Percentiles rank a stretch among this genome's conserved stretches.
Conservation (phyloP, 352 stramenopile genomes). For the Phytopythium oedochilum region DNA sequence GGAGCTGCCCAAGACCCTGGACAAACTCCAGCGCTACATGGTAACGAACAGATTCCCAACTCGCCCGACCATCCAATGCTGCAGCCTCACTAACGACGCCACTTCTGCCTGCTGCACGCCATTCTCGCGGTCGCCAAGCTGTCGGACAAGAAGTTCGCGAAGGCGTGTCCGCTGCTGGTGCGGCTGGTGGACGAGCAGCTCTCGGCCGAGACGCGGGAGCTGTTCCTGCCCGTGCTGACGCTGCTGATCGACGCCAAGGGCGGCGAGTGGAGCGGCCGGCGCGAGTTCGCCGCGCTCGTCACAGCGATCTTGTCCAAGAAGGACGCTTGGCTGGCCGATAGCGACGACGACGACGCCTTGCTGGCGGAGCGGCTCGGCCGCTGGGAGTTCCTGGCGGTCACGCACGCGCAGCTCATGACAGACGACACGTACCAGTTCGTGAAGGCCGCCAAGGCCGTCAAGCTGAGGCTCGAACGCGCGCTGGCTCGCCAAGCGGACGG, state of each 20-base stretch:
- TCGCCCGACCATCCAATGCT: too few relatives aligned
- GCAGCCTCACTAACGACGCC: too few relatives aligned
- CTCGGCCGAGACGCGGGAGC: constrained; percentile 18
- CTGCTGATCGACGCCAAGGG: constrained; percentile 42
- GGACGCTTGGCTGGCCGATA: constrained; percentile 15
- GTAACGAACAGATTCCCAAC: too few relatives aligned
- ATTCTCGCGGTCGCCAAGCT: too few relatives aligned
- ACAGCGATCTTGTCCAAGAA: constrained; percentile 32
- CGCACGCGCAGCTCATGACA: constrained; percentile 65
- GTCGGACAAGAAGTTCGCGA: constrained; percentile 72
- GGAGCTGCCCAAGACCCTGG: constrained; percentile 35
- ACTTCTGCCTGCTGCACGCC: too few relatives aligned
- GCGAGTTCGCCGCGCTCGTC: constrained; percentile 49
- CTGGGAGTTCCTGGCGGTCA: constrained; percentile 58
- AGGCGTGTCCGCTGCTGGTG: constrained; percentile 52
- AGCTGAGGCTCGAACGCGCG: constrained; percentile 41
- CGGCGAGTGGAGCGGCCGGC: constrained; percentile 36
- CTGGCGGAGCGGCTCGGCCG: constrained; percentile 19
- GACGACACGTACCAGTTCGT: constrained; percentile 82
- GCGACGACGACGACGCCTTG: constrained; percentile 1
- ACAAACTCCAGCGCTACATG: constrained; percentile 68
- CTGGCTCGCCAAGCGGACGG: not conserved
- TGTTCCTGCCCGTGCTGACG: constrained; percentile 45
- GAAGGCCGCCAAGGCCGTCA: constrained; percentile 58
- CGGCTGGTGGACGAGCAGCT: constrained; percentile 45